Evolutionary conservation across 768 basidiomycete species (phyloP), one percentile per base, ranked within the genome.

Genomic region (Sistotremastrum suecicum): DNA sequence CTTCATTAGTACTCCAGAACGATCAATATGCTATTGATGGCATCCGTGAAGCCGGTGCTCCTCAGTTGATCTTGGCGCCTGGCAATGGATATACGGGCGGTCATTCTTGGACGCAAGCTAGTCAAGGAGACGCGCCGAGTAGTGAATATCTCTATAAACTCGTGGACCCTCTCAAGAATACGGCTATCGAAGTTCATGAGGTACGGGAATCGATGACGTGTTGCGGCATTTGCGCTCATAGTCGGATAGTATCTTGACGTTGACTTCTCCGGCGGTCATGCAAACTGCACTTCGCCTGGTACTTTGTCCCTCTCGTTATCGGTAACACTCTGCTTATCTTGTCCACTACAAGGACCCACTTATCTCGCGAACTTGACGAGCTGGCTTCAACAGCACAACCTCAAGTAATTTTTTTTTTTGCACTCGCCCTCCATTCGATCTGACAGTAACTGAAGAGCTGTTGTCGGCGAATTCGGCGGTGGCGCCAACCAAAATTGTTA

Each of bases 71-170:
- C 47, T 58, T 71, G 8, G 68, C 68, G 2, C 67, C 69, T 1
- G 69, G 69, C 3, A 71, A 71, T 42, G 69, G 65, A 1, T 71
- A 64, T 46, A 71, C 68, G 9, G 69, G 69, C 1, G 68, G 68
- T 0, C 67, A 71, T 44, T 58, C 67, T 0, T 69, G 63, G 64
- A 69, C 62, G 0, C 65, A 71, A 44, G 55, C 39, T 8, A 50
- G 48, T 5, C 41, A 37, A 11, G 41, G 58, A 1, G 58, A 63
- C 32, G 60, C 57, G 1, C 69, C 69, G 1, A 69, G 67, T 0
- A 67, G 66, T 35, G 66, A 68, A 20, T 68, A 66, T 50, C 37
- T 71, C 60, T 63, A 66, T 40, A 60, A 61, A 50, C 54, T 71
- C 6, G 51, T 55, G 3, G 69, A 71, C 51, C 67, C 69, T 5